These are phyloP conservation scores for Plectosphaerella plurivora DNA, from an alignment of 2,329 filamentous ascomycete species.

Conservation along the genomic window DNA sequence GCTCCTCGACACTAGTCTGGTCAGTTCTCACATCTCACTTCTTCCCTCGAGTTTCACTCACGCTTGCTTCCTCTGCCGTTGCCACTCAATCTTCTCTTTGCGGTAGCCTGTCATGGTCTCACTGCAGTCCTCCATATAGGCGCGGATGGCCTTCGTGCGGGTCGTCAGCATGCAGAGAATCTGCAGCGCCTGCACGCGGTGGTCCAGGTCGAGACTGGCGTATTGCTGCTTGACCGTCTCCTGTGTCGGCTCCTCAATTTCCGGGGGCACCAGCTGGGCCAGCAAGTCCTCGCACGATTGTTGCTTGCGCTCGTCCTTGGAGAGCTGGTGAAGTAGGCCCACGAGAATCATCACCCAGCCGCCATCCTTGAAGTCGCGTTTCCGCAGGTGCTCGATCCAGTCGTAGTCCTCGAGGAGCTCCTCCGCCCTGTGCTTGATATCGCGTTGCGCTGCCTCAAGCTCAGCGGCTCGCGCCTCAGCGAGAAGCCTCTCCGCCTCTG, in stretches of 20 bases:
- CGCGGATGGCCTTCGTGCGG: conserved; percentile 79
- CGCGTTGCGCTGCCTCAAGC: conserved; percentile 40
- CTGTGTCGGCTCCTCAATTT: conserved; percentile 69
- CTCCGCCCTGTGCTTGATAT: conserved; percentile 61
- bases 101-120: conserved; percentile 92
- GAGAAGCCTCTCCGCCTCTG: conserved; percentile 66
- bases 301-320: conserved; percentile 66
- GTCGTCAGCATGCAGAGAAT: conserved; percentile 82
- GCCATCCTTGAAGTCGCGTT: conserved; percentile 80
- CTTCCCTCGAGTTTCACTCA: conserved; percentile 31
- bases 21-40: conserved; percentile 18
- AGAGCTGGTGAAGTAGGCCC: conserved; percentile 80
- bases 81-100: conserved; percentile 92
- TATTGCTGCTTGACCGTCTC: conserved; percentile 74
- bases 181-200: conserved; percentile 74
- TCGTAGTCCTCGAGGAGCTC: conserved; percentile 71
- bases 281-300: conserved; percentile 75
- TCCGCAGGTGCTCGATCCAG: conserved; percentile 81
- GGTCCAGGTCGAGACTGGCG: conserved; percentile 72
- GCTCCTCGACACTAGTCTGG: conserved; percentile 58
- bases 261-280: conserved; percentile 72
- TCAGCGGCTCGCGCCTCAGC: conserved; percentile 54
- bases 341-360: conserved; percentile 91
- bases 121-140: conserved; percentile 87
- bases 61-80: conserved; percentile 69